Base-by-base conservation (phyloP, 805 yeast species). In the Lipomyces chichibuensis region DNA sequence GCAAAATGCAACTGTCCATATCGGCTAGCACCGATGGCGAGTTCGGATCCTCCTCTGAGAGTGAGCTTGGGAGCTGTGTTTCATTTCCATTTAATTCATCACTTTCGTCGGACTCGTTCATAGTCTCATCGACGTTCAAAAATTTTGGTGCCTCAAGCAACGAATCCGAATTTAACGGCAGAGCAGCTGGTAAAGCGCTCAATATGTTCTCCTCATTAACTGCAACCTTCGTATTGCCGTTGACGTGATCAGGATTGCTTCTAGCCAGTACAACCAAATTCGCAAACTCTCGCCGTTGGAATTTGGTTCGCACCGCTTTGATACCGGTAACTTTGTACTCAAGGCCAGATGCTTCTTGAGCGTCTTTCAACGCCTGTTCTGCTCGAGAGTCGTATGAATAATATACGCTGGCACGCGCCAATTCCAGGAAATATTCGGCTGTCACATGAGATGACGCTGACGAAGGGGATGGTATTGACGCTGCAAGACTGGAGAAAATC, bases 231-330 rank as follows among this genome's bases (percentile, higher is more conserved):
- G 46, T 62, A 0, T 27, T 9, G 14, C n/a, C 61, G 20, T 17
- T 11, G 20, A 17, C 9, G 8, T 6, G 49, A 33, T 25, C 60
- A 4, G 29, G 33, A 3, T 56, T 54, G 60, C 78, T 75, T 69
- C 85, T 84, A 1, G 98, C 98, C 25, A 94, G 78, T 32, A 92
- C 85, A 17, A 93, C 84, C 67, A 94, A 83, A 52, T 91, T 86
- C 0, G 97, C 84, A 32, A 88, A 84, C n/a, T 88, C 85, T 43
- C 81, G 83, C 59, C 83, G 83, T 78, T 94, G 98, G 76, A 81
- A 91, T 76, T 90, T 90, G 3, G 98, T 94, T 75, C 95, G 83
- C 75, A 87, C 89, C 9, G 97, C 97, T 72, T 87, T 87, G 64
- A 95, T 90, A 71, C 98, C 98, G 0, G 98, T 90, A 57, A 94